Evolutionary conservation across 2,329 filamentous ascomycete species (phyloP).

Genomic region (Penicillium freii): DNA sequence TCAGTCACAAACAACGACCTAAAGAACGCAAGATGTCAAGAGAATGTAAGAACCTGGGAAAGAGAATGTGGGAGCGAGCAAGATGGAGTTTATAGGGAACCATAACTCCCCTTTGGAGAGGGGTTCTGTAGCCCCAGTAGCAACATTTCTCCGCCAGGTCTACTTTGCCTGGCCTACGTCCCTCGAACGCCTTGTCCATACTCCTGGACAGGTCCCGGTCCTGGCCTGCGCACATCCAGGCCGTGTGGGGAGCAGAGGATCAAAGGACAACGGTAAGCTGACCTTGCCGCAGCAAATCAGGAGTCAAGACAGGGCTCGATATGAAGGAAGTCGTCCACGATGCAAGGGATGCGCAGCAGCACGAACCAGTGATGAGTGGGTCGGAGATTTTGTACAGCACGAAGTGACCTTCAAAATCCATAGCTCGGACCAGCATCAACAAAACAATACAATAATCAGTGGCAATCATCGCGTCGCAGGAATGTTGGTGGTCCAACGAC

Average conservation of each 20-base stretch:
- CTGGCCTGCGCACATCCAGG: constrained; percentile 33
- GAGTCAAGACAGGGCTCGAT: constrained; percentile 35
- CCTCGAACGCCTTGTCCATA: constrained; percentile 39
- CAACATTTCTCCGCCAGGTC: constrained; percentile 38
- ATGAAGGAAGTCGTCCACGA: constrained; percentile 29
- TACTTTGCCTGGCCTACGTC: constrained; percentile 33
- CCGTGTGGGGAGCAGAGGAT: constrained; percentile 30
- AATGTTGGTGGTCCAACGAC: constrained; percentile 34
- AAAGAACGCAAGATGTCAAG: constrained; percentile 41
- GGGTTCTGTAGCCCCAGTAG: constrained; percentile 31
- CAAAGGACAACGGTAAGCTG: constrained; percentile 27
- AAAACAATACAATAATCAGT: constrained; percentile 26
- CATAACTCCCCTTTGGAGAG: constrained; percentile 32
- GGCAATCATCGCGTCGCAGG: constrained; percentile 31
- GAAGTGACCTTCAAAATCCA: constrained; percentile 21
- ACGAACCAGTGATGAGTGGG: constrained; percentile 37
- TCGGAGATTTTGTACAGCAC: constrained; percentile 37
- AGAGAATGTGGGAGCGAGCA: constrained; percentile 46
- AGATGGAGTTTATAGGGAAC: constrained; percentile 44
- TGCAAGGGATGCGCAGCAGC: constrained; percentile 38
- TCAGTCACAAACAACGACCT: constrained; percentile 33
- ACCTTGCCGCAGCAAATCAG: constrained; percentile 42
- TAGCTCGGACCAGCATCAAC: constrained; percentile 25
- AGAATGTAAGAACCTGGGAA: constrained; percentile 45
- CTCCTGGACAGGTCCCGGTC: constrained; percentile 33